Base-by-base conservation (phyloP, 768 basidiomycete genomes). In the Albatrellus ellisii region DNA sequence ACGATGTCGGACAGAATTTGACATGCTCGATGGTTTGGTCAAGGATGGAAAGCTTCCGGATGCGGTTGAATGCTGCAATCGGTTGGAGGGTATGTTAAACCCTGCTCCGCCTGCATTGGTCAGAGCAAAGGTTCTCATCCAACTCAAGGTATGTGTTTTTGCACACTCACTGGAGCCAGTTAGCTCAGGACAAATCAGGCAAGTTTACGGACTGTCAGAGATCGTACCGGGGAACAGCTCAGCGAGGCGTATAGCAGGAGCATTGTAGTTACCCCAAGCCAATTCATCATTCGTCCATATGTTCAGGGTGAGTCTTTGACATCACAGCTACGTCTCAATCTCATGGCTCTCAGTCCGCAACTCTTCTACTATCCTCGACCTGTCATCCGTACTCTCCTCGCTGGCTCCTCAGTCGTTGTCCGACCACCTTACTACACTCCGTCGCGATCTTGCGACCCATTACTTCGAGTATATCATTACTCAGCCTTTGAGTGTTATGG, bases 211-310 rank as follows among this genome's bases (percentile, higher is more conserved):
- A 67, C 72, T 7, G 57, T 69, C 20, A 66, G 67, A 52, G 74
- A 79, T 42, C 71, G 72, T 27, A 59, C 73, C 6, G 76, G 84
- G 53, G 86, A 87, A 46, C 76, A 84, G 51, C 64, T 89, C 18
- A 72, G 67, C 48, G 75, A 83, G 36, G 79, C 78, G 2, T 86
- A 75, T 52, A 58, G 70, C 17, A 68, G 75, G 51, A 68, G 78
- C 52, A 57, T 87, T 20, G 52, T 65, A 2, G 55, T 81, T 22
- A 66, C 69, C 20, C 59, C 70, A 3, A 64, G 64, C 12, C 66
- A 68, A 45, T 50, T 85, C 22, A 57, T 60, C 22, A 65, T 86
- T 39, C 63, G 61, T 41, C 59, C 70, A 10, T 64, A 65, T 21
- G 67, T 81, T n/a, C 68, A 59, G 48, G 66, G 71, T 65, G 29